phyloP scores from a whole-genome alignment of 2,329 filamentous ascomycete genomes.

The Verticillium nonalfalfae region DNA sequence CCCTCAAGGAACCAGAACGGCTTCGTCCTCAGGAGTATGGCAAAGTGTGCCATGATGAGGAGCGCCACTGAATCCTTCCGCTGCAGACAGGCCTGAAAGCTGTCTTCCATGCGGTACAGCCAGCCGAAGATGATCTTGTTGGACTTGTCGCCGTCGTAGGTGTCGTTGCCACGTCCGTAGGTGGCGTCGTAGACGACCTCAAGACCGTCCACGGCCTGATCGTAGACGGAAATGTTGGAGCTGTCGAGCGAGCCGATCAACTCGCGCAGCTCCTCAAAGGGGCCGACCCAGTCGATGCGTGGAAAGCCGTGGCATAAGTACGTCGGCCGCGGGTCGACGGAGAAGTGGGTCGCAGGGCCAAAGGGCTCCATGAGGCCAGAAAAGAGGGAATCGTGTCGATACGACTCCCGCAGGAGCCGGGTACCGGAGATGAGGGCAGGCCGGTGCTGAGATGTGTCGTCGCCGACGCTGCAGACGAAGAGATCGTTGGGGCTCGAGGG shows the following conservation, averaged over 20 bases:
- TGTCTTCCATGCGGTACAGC: constrained; percentile 20
- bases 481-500: constrained; percentile 19
- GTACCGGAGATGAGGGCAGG: constrained; percentile 5
- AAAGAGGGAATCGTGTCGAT: constrained; percentile 3
- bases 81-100: constrained; percentile 18
- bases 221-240: neutral
- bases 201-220: neutral
- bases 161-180: constrained; percentile 10
- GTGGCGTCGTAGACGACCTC: constrained; percentile 1
- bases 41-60: constrained; percentile 5
- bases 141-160: constrained; percentile 9
- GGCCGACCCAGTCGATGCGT: constrained; percentile 6
- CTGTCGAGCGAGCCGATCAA: constrained; percentile 5
- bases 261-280: constrained; percentile 7
- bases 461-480: constrained; percentile 17
- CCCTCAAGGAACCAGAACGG: constrained; percentile 3
- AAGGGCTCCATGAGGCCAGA: constrained; percentile 1
- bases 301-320: neutral
- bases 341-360: neutral
- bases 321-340: neutral
- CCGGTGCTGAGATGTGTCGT: constrained; percentile 1
- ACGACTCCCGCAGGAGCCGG: constrained; percentile 1
- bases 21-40: constrained; percentile 1
- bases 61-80: constrained; percentile 18
- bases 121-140: constrained; percentile 18